phyloP scores from a whole-genome alignment of 495 filamentous ascomycete species.

The Aspergillus panamensis region DNA sequence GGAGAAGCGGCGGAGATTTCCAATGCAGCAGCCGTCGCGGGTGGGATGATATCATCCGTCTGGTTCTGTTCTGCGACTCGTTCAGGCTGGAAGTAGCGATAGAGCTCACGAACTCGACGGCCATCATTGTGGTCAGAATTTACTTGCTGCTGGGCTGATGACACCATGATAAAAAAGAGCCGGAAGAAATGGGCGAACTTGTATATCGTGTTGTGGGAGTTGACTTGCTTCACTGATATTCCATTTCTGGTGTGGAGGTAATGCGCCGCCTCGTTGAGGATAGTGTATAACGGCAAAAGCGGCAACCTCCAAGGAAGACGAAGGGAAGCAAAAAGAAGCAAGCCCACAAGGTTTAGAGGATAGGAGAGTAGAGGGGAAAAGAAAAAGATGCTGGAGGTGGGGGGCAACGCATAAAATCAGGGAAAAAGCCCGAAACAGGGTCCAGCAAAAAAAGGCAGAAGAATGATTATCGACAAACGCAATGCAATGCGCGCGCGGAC shows the following conservation, averaged over 20 bases:
- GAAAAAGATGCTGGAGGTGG: background rate
- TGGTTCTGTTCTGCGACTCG: slow-evolving; percentile 12
- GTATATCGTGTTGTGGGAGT: background rate
- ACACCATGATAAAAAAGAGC: slow-evolving; percentile 16
- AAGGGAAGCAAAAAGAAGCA: background rate
- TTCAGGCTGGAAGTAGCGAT: slow-evolving; percentile 45
- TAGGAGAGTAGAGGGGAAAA: background rate
- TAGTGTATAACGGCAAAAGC: background rate
- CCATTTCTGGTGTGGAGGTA: background rate
- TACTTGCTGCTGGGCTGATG: slow-evolving; percentile 1
- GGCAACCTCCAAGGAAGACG: background rate
- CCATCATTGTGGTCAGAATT: slow-evolving; percentile 27
- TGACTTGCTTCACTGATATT: background rate
- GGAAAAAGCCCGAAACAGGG: slow-evolving; percentile 4
- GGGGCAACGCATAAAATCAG: background rate
- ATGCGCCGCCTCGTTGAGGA: no score
- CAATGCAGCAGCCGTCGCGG: background rate
- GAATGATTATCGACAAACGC: background rate
- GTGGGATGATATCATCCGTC: slow-evolving; percentile 1
- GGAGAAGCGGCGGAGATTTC: background rate
- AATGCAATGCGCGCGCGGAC: slow-evolving; percentile 5
- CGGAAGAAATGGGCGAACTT: background rate
- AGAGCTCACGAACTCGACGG: slow-evolving; percentile 44
- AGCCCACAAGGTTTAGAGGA: background rate
- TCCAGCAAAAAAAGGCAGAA: background rate